Percentiles rank a stretch among this genome's conserved stretches.
Evolutionary conservation across 306 rosid genomes (phyloP).

Genomic region (Mimosa bimucronata): DNA sequence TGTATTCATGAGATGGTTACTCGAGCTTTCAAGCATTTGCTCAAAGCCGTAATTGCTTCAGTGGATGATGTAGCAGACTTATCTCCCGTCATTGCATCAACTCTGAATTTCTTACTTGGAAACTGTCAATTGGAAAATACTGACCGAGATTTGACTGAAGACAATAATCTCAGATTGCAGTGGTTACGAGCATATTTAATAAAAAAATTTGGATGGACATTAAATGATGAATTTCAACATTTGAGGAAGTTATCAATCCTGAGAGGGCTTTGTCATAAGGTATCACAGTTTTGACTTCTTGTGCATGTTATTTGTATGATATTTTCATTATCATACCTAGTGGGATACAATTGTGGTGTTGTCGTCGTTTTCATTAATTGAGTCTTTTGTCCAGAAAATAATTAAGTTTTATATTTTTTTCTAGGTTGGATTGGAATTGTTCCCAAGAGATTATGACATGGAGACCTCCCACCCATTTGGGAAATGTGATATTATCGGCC

Average conservation of each 20-base stretch:
- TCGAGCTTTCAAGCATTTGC: constrained; percentile 89
- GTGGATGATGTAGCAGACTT: constrained; percentile 57
- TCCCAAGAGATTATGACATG: constrained; percentile 86
- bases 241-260: constrained; percentile 82
- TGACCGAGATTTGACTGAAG: constrained; percentile 49
- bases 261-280: constrained; percentile 93
- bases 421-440: constrained; percentile 89
- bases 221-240: constrained; percentile 75
- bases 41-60: constrained; percentile 76
- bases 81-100: constrained; percentile 65
- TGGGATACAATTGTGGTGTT: no score
- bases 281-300: constrained; percentile 31
- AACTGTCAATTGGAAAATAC: constrained; percentile 48
- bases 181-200: constrained; percentile 67
- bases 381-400: not conserved
- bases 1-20: constrained; percentile 97
- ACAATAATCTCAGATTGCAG: constrained; percentile 60
- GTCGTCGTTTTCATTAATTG: not conserved
- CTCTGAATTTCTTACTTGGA: constrained; percentile 80
- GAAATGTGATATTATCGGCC: constrained; percentile 69
- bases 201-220: constrained; percentile 75
- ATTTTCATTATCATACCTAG: constrained; percentile 3
- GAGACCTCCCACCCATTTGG: constrained; percentile 74
- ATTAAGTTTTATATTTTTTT: not conserved
- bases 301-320: constrained; percentile 12